Percentiles rank a stretch among this genome's conserved stretches.
These are phyloP conservation scores for Wolfiporia cocos DNA, from an alignment of 1,284 basidiomycete species.

Conservation along the genomic window DNA sequence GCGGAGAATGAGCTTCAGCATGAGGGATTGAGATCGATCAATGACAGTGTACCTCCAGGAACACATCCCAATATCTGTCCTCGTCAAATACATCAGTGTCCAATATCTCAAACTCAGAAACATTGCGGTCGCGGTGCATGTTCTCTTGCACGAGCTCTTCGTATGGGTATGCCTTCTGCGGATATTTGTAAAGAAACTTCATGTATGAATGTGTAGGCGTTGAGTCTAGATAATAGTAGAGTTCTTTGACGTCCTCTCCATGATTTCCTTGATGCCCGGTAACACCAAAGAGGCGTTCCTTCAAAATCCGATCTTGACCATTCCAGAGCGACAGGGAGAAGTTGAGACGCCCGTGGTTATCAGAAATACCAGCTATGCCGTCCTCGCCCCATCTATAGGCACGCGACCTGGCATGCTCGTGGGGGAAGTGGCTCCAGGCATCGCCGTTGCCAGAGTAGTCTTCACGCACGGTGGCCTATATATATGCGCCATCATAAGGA, in stretches of 20 bases:
- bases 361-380: conserved; percentile 92
- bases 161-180: conserved; percentile 89
- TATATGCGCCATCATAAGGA: conserved; percentile 7
- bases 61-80: conserved; percentile 97
- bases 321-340: conserved; percentile 94
- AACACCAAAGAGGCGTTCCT: conserved; percentile 93
- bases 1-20: not conserved
- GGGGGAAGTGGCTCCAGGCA: conserved; percentile 97
- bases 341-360: conserved; percentile 93
- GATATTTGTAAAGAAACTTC: conserved; percentile 99
- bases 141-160: conserved; percentile 89
- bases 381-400: conserved; percentile 99
- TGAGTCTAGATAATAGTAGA: conserved; percentile 98
- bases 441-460: conserved; percentile 97
- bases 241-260: conserved; percentile 97
- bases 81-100: conserved; percentile 92
- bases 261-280: conserved; percentile 98
- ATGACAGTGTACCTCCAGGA: conserved; percentile 69
- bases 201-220: conserved; percentile 99
- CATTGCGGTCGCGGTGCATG: conserved; percentile 76
- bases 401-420: conserved; percentile 90
- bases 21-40: not conserved
- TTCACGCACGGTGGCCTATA: conserved; percentile 91
- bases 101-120: conserved; percentile 88
- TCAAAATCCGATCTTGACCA: conserved; percentile 89